Evolutionary conservation across 306 rosid genomes (phyloP).

Genomic region (Rosa multiflora): DNA sequence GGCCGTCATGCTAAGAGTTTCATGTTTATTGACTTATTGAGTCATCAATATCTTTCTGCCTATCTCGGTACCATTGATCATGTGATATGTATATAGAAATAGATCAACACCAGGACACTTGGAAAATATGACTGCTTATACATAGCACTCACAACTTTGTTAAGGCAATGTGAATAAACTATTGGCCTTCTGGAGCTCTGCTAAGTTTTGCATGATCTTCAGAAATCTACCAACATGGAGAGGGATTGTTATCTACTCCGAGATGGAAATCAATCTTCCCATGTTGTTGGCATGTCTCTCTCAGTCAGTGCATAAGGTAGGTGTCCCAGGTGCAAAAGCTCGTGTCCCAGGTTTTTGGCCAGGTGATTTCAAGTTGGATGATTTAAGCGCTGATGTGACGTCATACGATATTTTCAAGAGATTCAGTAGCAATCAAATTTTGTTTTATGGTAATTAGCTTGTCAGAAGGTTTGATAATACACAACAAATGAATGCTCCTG

Average conservation of each 20-base stretch:
- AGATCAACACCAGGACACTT: background rate
- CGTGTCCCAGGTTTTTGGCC: too few species aligned
- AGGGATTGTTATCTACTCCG: conserved; percentile 67
- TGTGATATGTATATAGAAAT: background rate
- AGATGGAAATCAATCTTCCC: conserved; percentile 85
- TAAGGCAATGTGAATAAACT: background rate
- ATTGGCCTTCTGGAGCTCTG: background rate
- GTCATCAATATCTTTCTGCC: background rate
- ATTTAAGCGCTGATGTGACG: background rate
- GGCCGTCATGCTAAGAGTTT: background rate
- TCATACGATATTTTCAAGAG: background rate
- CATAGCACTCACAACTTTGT: background rate
- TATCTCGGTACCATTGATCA: background rate
- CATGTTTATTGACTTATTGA: conserved; percentile 1
- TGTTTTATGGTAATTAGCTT: background rate
- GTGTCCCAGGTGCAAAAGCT: background rate
- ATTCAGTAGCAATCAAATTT: background rate
- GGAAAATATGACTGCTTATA: background rate
- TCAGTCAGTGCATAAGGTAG: conserved; percentile 55
- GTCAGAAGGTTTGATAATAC: background rate
- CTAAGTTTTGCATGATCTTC: conserved; percentile 15
- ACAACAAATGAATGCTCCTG: background rate
- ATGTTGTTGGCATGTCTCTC: conserved; percentile 72
- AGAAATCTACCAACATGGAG: conserved; percentile 94
- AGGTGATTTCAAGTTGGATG: background rate